Base-by-base conservation (phyloP, 768 basidiomycete species). In the Russula emetica region DNA sequence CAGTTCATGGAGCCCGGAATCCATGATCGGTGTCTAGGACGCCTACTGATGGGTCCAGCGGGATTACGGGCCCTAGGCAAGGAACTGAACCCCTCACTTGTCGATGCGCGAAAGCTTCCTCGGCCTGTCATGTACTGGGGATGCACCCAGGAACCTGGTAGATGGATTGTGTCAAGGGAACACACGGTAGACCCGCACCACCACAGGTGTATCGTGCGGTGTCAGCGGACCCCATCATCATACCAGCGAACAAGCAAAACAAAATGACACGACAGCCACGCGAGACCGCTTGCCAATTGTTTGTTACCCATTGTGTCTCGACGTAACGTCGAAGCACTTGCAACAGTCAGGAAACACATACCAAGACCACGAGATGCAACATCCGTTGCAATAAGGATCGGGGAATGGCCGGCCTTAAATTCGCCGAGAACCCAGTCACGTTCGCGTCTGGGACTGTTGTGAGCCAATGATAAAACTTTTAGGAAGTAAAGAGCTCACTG, bases 361-460 rank as follows among this genome's bases (percentile, higher is more conserved):
- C 97, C 97, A 74, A 99, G 86, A 84, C 96, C 96, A 86, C 96
- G 95, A 74, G 94, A 97, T 66, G 96, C 97, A 72, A 99, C 96
- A 76, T 98, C 97, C 70, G 97, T 98, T 78, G 97, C 97, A 72
- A 98, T 92, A 73, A 99, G 83, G 75, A 99, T 98, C 3, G 96
- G 96, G 36, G 92, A 94, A 68, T 94, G 90, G 71, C 97, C 94
- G 60, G 93, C 89, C 79, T 98, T 98, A 83, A 99, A 99, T 79
- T 99, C 97, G 75, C 87, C 81, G 45, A 99, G 81, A 55, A 98
- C 97, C 97, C 97, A 99, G 74, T 99, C 97, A 79, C 97, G 95
- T 79, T 99, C 97, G 62, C 92, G 91, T 72, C 91, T 94, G 63
- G 14, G 40, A 53, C 13, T 38, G 34, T 5, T 28, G 52, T 71